Evolutionary conservation across 1,284 basidiomycete species (phyloP).

Genomic region (Wolfiporia cocos): DNA sequence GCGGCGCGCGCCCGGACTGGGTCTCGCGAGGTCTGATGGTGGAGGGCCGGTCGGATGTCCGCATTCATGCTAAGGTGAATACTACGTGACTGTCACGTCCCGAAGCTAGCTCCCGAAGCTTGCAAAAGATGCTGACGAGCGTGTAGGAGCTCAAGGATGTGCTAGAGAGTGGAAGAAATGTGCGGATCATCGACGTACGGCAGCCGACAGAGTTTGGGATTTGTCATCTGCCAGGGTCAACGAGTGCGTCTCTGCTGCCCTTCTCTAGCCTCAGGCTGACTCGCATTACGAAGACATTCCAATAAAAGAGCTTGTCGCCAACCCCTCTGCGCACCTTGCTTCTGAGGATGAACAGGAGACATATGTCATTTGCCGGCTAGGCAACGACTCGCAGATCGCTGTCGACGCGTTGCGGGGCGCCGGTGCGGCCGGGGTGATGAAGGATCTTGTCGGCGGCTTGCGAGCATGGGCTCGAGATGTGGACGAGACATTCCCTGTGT

Average conservation of each 20-base stretch:
- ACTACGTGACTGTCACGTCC: too few relatives aligned
- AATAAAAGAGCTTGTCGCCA: slow-evolving; percentile 50
- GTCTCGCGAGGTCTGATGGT: slow-evolving; percentile 43
- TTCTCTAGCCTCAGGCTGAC: background rate
- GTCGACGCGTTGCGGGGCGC: slow-evolving; percentile 58
- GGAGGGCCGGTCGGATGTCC: slow-evolving; percentile 29
- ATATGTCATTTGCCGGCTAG: slow-evolving; percentile 79
- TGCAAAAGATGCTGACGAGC: background rate
- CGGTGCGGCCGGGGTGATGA: slow-evolving; percentile 34
- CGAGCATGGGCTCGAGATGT: slow-evolving; percentile 71
- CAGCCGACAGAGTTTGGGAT: slow-evolving; percentile 83
- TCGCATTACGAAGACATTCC: slow-evolving; percentile 52
- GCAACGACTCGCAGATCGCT: slow-evolving; percentile 92
- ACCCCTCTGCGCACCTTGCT: slow-evolving; percentile 35
- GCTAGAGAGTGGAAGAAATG: slow-evolving; percentile 26
- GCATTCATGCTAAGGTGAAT: slow-evolving; percentile 52
- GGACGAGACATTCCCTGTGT: slow-evolving; percentile 73
- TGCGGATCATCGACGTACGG: slow-evolving; percentile 77
- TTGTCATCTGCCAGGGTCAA: slow-evolving; percentile 71
- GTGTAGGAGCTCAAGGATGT: slow-evolving; percentile 37
- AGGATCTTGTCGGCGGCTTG: slow-evolving; percentile 77
- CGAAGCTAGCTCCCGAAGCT: background rate
- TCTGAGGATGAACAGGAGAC: slow-evolving; percentile 16
- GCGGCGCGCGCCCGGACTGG: slow-evolving; percentile 61
- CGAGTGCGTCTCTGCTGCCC: slow-evolving; percentile 56